phyloP scores from a whole-genome alignment of 306 rosid species.

The Purshia tridentata region DNA sequence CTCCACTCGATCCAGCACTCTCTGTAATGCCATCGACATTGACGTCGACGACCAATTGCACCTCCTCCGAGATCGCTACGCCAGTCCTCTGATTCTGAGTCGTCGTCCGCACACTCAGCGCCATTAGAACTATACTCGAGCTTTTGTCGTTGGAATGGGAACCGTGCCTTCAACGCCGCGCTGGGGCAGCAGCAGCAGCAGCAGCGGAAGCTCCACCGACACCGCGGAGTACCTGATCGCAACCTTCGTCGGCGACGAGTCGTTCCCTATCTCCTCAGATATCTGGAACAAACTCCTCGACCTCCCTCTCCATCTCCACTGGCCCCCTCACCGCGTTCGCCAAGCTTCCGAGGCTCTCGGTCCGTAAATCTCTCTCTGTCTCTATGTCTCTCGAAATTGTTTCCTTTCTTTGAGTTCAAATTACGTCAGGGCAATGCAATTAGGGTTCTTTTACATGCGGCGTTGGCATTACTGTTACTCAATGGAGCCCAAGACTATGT shows the following conservation, averaged over 20 bases:
- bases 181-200: slow-evolving; percentile 28
- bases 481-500: neutral
- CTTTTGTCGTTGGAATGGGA: slow-evolving; percentile 54
- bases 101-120: neutral
- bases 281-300: slow-evolving; percentile 90
- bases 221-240: slow-evolving; percentile 88
- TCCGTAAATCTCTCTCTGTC: slow-evolving; percentile 34
- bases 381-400: neutral
- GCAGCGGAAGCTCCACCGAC: slow-evolving; percentile 42
- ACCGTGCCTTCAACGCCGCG: slow-evolving; percentile 88
- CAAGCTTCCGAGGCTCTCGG: slow-evolving; percentile 93
- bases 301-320: slow-evolving; percentile 73
- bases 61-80: slow-evolving; percentile 24
- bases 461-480: slow-evolving; percentile 1
- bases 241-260: slow-evolving; percentile 73
- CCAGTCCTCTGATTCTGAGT: slow-evolving; percentile 25
- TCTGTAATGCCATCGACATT: slow-evolving; percentile 42
- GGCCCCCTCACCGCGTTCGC: slow-evolving; percentile 71
- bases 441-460: neutral
- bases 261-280: slow-evolving; percentile 86
- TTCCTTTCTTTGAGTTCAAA: neutral
- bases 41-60: slow-evolving; percentile 33
- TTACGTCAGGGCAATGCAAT: neutral
- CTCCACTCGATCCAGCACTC: slow-evolving; percentile 39
- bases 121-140: slow-evolving; percentile 11